These are phyloP conservation scores for Linnemannia hyalina DNA, from an alignment of 192 early-diverging fungal genomes.

Conservation along the genomic window DNA sequence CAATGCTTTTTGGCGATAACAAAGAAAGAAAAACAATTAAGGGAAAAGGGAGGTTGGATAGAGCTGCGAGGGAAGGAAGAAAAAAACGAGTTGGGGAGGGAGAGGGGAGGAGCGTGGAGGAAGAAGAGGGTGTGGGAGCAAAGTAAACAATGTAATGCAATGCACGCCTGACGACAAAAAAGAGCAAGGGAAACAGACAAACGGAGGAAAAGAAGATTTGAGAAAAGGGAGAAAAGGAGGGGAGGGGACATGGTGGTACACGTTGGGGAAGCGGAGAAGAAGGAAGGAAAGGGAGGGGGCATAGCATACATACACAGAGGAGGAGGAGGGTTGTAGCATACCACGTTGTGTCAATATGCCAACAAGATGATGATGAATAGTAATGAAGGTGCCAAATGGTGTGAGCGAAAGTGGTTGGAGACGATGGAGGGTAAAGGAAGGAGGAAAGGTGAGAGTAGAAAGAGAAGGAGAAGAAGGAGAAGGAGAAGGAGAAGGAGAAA, in stretches of 20 bases:
- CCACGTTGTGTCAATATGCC: no score
- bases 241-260: not conserved
- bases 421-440: no score
- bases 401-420: no score
- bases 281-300: no score
- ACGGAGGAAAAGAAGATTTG: not conserved
- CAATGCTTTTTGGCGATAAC: not conserved
- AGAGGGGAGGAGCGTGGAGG: not conserved
- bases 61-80: not conserved
- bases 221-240: not conserved
- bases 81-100: not conserved
- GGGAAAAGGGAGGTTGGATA: not conserved
- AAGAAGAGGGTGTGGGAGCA: not conserved
- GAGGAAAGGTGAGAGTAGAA: not conserved
- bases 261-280: not conserved
- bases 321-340: no score
- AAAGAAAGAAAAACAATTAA: not conserved
- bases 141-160: constrained; percentile 7
- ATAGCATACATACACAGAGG: no score
- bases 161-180: constrained; percentile 2
- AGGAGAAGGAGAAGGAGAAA: not conserved
- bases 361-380: no score
- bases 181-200: not conserved
- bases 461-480: not conserved
- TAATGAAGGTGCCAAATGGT: no score